phyloP scores from a whole-genome alignment of 2,329 filamentous ascomycete species.

The Metarhizium sp. region DNA sequence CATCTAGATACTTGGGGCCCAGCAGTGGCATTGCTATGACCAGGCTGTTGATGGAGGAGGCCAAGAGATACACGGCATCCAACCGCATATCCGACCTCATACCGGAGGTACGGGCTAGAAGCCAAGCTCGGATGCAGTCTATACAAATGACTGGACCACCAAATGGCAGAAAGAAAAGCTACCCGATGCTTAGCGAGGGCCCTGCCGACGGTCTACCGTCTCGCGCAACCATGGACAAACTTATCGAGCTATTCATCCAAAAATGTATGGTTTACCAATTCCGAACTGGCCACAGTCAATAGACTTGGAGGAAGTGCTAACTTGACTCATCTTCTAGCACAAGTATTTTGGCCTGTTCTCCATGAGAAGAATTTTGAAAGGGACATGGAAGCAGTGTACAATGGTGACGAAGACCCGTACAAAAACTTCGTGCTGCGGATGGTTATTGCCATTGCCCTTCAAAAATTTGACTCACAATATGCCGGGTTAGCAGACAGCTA shows the following conservation, averaged over 20 bases:
- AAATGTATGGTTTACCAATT: slow-evolving; percentile 49
- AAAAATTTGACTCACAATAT: slow-evolving; percentile 82
- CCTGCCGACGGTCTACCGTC: slow-evolving; percentile 70
- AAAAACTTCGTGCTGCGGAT: slow-evolving; percentile 84
- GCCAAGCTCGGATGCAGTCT: slow-evolving; percentile 47
- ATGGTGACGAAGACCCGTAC: slow-evolving; percentile 65
- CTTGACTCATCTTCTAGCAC: slow-evolving; percentile 43
- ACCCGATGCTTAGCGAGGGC: slow-evolving; percentile 79
- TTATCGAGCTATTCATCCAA: slow-evolving; percentile 78
- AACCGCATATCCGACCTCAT: slow-evolving; percentile 89
- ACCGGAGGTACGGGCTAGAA: slow-evolving; percentile 58
- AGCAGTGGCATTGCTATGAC: slow-evolving; percentile 96
- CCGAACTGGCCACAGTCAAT: not conserved
- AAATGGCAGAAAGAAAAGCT: slow-evolving; percentile 69
- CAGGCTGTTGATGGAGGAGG: slow-evolving; percentile 88
- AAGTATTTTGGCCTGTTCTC: slow-evolving; percentile 77
- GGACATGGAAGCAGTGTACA: slow-evolving; percentile 74
- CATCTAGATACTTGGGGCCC: slow-evolving; percentile 78
- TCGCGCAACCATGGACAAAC: slow-evolving; percentile 61
- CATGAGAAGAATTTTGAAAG: slow-evolving; percentile 72
- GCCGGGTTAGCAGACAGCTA: slow-evolving; percentile 93
- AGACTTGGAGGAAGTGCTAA: too few relatives aligned
- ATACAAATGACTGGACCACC: slow-evolving; percentile 38
- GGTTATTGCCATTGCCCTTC: slow-evolving; percentile 89
- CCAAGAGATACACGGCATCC: slow-evolving; percentile 84